Base-by-base conservation (phyloP, 1,284 basidiomycete species). In the Fomes fomentarius region DNA sequence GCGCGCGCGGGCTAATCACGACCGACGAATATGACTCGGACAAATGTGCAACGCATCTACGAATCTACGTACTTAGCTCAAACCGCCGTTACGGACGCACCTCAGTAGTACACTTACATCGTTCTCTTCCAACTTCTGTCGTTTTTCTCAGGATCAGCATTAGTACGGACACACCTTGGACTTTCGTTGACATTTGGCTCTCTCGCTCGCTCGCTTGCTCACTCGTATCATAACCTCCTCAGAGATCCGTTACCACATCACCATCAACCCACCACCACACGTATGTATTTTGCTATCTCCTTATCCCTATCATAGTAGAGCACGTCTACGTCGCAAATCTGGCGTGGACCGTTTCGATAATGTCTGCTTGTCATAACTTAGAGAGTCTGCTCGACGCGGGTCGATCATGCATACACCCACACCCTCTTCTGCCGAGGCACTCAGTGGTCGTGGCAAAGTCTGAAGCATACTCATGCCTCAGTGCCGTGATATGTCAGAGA, bases 1-100 rank as follows among this genome's bases (percentile, higher is more conserved):
- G 69, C 65, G 37, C 69, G 70, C 45, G 68, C 70, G 21, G 63
- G 61, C 19, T 66, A 58, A 62, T 26, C 43, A 33, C n/a, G 14
- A 24, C 24, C n/a, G n/a, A n/a, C n/a, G n/a, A n/a, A n/a, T n/a
- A n/a, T n/a, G n/a, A n/a, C n/a, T n/a, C n/a, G n/a, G n/a, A n/a
- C n/a, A n/a, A n/a, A n/a, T n/a, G n/a, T n/a, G n/a, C n/a, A n/a
- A 57, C 50, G 50, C 42, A 37, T 33, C n/a, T 49, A 58, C 57
- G 50, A 47, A 50, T 31, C 47, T 50, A 45, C n/a, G 10, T 24
- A 40, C 38, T n/a, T n/a, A n/a, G n/a, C n/a, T n/a, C n/a, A n/a
- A n/a, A n/a, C n/a, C n/a, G 38, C 6, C 21, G 10, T 17, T 43
- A 37, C 44, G 37, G 39, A 49, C 40, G 34, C 39, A 10, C 25